Evolutionary conservation across 306 rosid genomes (phyloP).

Genomic region (Trichosanthes cucumerina): DNA sequence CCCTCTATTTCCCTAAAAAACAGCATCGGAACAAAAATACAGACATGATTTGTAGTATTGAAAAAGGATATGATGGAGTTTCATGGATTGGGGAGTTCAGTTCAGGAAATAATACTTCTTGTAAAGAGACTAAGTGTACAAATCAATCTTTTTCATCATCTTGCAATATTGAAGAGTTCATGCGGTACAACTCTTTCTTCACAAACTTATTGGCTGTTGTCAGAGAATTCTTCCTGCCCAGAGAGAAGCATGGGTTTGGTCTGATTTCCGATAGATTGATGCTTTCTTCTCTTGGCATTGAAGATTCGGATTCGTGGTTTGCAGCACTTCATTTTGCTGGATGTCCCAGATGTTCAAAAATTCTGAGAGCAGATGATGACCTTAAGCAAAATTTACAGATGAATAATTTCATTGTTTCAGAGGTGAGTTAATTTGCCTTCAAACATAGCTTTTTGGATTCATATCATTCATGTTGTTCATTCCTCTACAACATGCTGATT

Average conservation of each 20-base stretch:
- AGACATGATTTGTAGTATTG: conserved; percentile 33
- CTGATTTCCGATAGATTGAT: conserved; percentile 56
- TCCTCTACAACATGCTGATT: not conserved
- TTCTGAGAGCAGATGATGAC: conserved; percentile 60
- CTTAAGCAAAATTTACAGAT: conserved; percentile 37
- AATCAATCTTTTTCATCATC: conserved; percentile 23
- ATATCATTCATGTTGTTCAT: not conserved
- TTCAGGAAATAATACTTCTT: conserved; percentile 35
- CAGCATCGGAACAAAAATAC: conserved; percentile 38
- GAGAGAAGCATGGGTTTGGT: conserved; percentile 59
- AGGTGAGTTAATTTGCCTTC: conserved; percentile 39
- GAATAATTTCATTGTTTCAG: conserved; percentile 43
- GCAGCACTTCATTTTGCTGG: conserved; percentile 51
- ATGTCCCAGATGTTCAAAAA: conserved; percentile 57
- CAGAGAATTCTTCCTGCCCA: conserved; percentile 66
- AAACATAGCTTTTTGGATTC: not conserved
- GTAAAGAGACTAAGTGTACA: conserved; percentile 22
- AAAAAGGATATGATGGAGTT: conserved; percentile 35
- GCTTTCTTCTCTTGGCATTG: conserved; percentile 71
- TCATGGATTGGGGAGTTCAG: conserved; percentile 47
- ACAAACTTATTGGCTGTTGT: conserved; percentile 48
- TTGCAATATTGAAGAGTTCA: conserved; percentile 48
- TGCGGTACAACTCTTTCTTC: conserved; percentile 61
- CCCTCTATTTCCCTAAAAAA: conserved; percentile 4
- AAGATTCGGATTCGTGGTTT: conserved; percentile 67